Conservation (phyloP, 1,139 yeast species). For the Blastobotrys proliferans region DNA sequence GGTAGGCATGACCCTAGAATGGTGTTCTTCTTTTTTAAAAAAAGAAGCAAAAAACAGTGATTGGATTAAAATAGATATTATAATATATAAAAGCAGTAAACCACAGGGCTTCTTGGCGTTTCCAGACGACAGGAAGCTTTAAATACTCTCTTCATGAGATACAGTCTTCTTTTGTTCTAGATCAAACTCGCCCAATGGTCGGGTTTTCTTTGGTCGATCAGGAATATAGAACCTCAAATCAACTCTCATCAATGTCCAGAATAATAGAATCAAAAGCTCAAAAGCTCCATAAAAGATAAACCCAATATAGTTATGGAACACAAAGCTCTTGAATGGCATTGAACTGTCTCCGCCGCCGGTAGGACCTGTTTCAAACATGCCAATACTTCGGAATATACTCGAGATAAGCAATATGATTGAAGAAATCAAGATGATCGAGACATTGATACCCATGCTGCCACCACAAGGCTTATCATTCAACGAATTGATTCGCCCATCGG, state of each 20-base stretch:
- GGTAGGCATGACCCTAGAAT: neutral
- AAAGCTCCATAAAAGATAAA: constrained; percentile 64
- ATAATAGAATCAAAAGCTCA: constrained; percentile 52
- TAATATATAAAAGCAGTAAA: neutral
- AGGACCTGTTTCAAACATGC: constrained; percentile 42
- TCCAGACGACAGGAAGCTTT: too few relatives aligned
- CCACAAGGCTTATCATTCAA: constrained; percentile 3
- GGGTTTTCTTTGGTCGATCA: constrained; percentile 34
- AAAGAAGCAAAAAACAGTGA: neutral
- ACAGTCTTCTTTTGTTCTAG: neutral
- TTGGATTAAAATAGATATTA: neutral
- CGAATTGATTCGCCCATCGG: constrained; percentile 5
- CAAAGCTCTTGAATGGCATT: constrained; percentile 37
- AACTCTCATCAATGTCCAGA: constrained; percentile 59
- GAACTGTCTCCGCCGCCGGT: constrained; percentile 26
- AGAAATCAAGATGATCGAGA: neutral
- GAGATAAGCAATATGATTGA: neutral
- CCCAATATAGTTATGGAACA: constrained; percentile 53
- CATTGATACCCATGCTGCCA: neutral
- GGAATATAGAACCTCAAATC: constrained; percentile 80
- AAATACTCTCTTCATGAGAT: neutral
- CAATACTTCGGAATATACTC: constrained; percentile 54
- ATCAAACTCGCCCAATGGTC: neutral
- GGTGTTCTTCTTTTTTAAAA: neutral
- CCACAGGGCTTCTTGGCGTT: neutral